Percentiles rank a stretch among this genome's conserved stretches.
Conservation (phyloP, 345 rosid species). For the Lepidium sativum region DNA sequence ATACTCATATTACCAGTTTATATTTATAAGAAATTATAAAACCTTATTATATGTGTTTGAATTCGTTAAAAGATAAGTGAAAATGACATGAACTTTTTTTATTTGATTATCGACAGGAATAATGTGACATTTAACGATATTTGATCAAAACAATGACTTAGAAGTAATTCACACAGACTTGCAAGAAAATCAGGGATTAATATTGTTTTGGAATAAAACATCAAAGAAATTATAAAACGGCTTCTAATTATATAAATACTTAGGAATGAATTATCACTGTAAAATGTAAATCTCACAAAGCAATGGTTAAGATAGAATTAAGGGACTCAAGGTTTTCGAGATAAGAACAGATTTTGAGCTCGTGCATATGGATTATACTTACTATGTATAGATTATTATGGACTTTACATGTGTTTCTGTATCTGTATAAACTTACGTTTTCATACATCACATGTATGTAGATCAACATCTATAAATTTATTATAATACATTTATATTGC, state of each 20-base stretch:
- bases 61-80: background rate
- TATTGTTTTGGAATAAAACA: background rate
- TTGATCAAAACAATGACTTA: background rate
- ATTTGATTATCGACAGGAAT: background rate
- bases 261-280: too few species aligned
- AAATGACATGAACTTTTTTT: background rate
- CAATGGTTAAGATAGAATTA: background rate
- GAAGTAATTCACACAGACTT: background rate
- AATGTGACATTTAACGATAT: background rate
- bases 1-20: background rate
- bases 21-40: background rate
- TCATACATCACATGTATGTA: background rate
- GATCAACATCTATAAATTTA: background rate
- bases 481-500: conserved; percentile 3
- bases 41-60: background rate
- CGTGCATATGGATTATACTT: background rate
- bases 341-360: background rate
- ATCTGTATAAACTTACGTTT: background rate
- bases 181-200: background rate
- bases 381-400: background rate
- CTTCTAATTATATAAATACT: background rate
- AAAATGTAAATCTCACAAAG: background rate
- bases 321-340: background rate
- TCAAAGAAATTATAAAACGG: background rate
- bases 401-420: background rate